Base-by-base conservation (phyloP, 2,329 filamentous ascomycete genomes). In the Cladosporium sphaerospermum region DNA sequence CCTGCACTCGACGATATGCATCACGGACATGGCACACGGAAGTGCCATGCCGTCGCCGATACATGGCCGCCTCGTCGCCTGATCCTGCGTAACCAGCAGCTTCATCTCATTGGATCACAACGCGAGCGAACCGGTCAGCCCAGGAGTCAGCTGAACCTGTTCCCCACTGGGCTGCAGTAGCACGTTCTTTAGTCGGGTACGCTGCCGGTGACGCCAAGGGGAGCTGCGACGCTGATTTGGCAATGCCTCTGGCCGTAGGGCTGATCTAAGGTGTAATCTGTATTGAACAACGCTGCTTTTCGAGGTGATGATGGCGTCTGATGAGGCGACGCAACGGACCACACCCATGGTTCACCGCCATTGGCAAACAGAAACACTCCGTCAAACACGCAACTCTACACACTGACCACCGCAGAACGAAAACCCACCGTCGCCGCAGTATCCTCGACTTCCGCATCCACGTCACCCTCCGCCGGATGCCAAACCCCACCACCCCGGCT, bases 1-100 rank as follows among this genome's bases (percentile, higher is more conserved):
- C 19, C 11, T 52, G 11, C 40, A 52, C 41, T 28, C 13, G 23
- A 32, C 32, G 32, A 18, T 45, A 37, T 44, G 49, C 49, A 49
- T 9, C 11, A 10, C 19, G 34, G 32, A 11, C 46, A 14, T 49
- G 36, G 32, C 46, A 46, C 46, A 41, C 48, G 48, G 48, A 51
- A 51, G 48, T 40, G 36, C 13, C 32, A 23, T 51, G 48, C 48
- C 48, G 48, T 51, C 39, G 47, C 47, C 47, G 47, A 50, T 43
- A 31, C 47, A 50, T 50, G 47, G 39, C 48, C 39, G 48, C 32
- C 48, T 44, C 31, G 40, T 51, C 48, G 40, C 23, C 23, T 23
- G 31, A 44, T 44, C 48, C 39, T 28, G 4, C 40, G 14, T 14
- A 14, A 36, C 16, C 32, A 13, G 7, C 31, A 8, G 23, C 16